phyloP scores from a whole-genome alignment of 768 basidiomycete species.

The Pleurotus citrinopileatus region DNA sequence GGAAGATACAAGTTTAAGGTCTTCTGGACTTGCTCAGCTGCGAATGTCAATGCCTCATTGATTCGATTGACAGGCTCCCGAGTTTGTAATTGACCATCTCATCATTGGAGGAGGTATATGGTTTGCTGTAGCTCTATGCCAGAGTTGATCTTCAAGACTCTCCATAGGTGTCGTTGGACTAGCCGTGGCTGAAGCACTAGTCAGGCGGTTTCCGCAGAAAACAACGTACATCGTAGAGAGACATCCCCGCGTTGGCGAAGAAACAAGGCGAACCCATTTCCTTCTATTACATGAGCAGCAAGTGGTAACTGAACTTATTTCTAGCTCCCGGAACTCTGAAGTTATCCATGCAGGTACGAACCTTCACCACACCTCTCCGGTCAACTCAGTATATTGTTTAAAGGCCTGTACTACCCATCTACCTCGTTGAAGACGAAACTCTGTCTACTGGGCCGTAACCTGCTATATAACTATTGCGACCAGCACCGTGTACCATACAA shows the following conservation, averaged over 20 bases:
- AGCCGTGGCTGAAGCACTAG: constrained; percentile 77
- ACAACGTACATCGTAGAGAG: constrained; percentile 84
- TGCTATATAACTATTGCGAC: constrained; percentile 79
- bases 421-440: constrained; percentile 82
- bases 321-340: constrained; percentile 89
- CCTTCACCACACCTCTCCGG: not conserved
- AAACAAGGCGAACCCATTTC: constrained; percentile 61
- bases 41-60: not conserved
- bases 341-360: constrained; percentile 84
- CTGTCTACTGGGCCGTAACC: constrained; percentile 81
- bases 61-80: constrained; percentile 50
- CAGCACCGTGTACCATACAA: constrained; percentile 58
- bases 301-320: not conserved
- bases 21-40: not conserved
- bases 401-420: constrained; percentile 83
- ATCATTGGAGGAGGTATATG: constrained; percentile 81
- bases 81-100: constrained; percentile 75
- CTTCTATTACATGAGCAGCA: not conserved
- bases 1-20: constrained; percentile 65
- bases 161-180: constrained; percentile 75
- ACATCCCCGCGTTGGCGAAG: constrained; percentile 72
- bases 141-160: not conserved
- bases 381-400: not conserved
- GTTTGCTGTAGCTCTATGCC: too few species aligned
- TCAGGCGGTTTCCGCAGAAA: constrained; percentile 57